A percentile compares a stretch with the other conserved stretches of the same genome.
Evolutionary conservation across 768 basidiomycete species (phyloP).

Genomic region (Melanogaster broomeanus): DNA sequence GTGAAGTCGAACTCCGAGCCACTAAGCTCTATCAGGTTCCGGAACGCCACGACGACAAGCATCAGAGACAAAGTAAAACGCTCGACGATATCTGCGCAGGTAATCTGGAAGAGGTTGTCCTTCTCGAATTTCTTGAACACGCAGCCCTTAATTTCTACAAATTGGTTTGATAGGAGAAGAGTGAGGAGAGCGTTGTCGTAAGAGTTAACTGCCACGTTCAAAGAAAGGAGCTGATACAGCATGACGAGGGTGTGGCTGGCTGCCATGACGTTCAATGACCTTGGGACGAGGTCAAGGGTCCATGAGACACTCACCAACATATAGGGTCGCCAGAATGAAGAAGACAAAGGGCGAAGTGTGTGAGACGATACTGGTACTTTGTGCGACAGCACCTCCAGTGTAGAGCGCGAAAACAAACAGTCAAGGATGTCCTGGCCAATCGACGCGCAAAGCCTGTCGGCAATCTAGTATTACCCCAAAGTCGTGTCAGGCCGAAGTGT

Average conservation of each 20-base stretch:
- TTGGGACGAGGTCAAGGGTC: background rate
- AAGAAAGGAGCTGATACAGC: slow-evolving; percentile 91
- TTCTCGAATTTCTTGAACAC: slow-evolving; percentile 99
- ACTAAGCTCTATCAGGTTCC: slow-evolving; percentile 92
- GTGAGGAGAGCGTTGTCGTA: slow-evolving; percentile 96
- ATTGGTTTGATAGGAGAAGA: slow-evolving; percentile 94
- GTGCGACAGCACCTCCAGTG: slow-evolving; percentile 72
- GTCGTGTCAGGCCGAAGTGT: background rate
- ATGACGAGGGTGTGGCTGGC: slow-evolving; percentile 92
- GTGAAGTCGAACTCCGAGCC: slow-evolving; percentile 84
- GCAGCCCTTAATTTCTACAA: slow-evolving; percentile 98
- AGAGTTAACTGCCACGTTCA: slow-evolving; percentile 98
- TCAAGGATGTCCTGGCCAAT: slow-evolving; percentile 98
- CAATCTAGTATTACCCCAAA: slow-evolving; percentile 62
- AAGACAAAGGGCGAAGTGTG: slow-evolving; percentile 81
- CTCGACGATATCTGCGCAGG: slow-evolving; percentile 98
- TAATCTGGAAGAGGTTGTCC: slow-evolving; percentile 97
- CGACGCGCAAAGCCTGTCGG: slow-evolving; percentile 89
- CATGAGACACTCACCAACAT: slow-evolving; percentile 61
- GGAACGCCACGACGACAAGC: slow-evolving; percentile 87
- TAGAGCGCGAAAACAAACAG: slow-evolving; percentile 92
- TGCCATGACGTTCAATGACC: slow-evolving; percentile 30
- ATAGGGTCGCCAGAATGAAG: slow-evolving; percentile 78
- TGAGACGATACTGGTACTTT: slow-evolving; percentile 58
- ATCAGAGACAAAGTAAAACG: slow-evolving; percentile 91